Conservation (phyloP, 1,284 basidiomycete species). For the Ceratobasidium sp. region DNA sequence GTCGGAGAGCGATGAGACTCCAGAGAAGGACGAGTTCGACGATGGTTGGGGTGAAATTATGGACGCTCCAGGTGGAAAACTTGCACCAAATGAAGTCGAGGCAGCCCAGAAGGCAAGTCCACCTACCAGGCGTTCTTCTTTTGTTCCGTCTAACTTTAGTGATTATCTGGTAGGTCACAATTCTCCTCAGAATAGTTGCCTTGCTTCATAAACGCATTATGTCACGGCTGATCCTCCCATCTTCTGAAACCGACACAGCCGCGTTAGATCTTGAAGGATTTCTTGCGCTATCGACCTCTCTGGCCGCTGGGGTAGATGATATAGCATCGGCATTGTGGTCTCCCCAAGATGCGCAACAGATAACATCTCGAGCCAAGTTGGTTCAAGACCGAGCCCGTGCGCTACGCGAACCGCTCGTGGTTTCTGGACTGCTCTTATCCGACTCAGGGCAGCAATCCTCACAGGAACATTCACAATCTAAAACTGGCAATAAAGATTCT, state of each 20-base stretch:
- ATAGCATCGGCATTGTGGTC: slow-evolving; percentile 67
- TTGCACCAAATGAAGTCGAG: slow-evolving; percentile 57
- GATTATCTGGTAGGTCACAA: slow-evolving; percentile 44
- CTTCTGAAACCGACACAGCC: slow-evolving; percentile 43
- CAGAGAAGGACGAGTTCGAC: slow-evolving; percentile 47
- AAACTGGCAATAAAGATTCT: slow-evolving; percentile 48
- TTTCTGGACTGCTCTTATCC: slow-evolving; percentile 43
- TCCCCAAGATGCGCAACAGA: slow-evolving; percentile 60
- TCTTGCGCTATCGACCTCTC: slow-evolving; percentile 57
- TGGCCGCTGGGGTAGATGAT: slow-evolving; percentile 66
- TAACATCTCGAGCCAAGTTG: slow-evolving; percentile 50
- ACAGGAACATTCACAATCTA: slow-evolving; percentile 47
- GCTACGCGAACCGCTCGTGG: slow-evolving; percentile 50
- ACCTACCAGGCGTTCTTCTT: not conserved
- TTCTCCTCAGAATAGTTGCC: slow-evolving; percentile 60
- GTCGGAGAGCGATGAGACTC: slow-evolving; percentile 45
- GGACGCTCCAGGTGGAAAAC: slow-evolving; percentile 52
- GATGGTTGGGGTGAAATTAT: slow-evolving; percentile 74
- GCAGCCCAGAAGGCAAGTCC: slow-evolving; percentile 60
- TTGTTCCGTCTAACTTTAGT: not conserved
- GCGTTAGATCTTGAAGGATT: slow-evolving; percentile 58
- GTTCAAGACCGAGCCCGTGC: slow-evolving; percentile 53
- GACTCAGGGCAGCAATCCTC: slow-evolving; percentile 40
- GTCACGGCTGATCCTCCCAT: slow-evolving; percentile 56
- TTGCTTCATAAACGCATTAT: slow-evolving; percentile 68